Evolutionary conservation across 148 eudicot species (phyloP), one percentile per base, ranked within the genome.

Genomic region (Persicaria maculosa): DNA sequence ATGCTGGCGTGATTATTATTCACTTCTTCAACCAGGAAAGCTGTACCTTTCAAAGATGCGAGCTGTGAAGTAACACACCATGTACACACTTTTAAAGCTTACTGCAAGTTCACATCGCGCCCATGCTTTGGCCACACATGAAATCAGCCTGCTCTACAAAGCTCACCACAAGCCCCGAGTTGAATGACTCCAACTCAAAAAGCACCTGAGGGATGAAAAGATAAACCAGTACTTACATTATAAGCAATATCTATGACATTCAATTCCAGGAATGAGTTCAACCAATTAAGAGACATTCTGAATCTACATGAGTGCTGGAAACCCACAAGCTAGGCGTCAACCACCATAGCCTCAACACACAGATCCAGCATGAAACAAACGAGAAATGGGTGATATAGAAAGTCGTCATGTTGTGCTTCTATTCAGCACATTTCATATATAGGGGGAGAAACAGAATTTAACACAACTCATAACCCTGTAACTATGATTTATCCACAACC

Each of bases 171-270:
- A 93, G 90, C 71, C 89, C 83, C 9, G 85, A 71, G 62, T 81
- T 80, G 47, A 93, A 84, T 36, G 85, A 74, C 22, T 93, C 94
- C 50, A 91, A 76, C 85, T 93, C 98, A 47, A 93, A 83, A 50
- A 91, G 77, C 55, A 88, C 90, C 98, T 93, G 76, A 40, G 50
- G 15, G 12, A 54, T 15, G 22, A 0, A 17, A 48, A 6, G 5
- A 71, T n/a, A 44, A 9, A 14, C 45, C 9, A 47, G 12, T 36
- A 7, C 15, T 47, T 0, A 43, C n/a, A 15, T 40, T 40, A 68
- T 15, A 68, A 68, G 71, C 46, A 68, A 22, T 22, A 22, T 22
- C 0, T 22, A 22, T 22, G 45, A 7, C 16, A 40, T 36, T 67
- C 47, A 19, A 73, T 55, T 19, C 48, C 48, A 53, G 71, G 71